phyloP scores from a whole-genome alignment of 164 flowering plant species.

The Dillenia turbinata region DNA sequence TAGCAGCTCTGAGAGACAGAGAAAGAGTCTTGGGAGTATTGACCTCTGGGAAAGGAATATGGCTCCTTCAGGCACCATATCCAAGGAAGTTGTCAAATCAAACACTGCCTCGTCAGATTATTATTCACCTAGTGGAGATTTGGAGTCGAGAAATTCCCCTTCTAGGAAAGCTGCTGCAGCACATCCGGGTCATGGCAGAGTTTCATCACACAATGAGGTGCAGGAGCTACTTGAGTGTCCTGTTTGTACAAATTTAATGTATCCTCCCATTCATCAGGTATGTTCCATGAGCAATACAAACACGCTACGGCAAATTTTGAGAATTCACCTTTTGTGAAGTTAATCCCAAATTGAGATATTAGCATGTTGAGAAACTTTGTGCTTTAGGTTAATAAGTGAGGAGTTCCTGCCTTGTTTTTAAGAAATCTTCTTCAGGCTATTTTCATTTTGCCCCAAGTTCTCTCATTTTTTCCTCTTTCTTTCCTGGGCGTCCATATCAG shows the following conservation, averaged over 20 bases:
- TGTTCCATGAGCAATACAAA: not conserved
- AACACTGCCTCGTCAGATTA: slow-evolving; percentile 15
- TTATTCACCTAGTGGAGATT: slow-evolving; percentile 14
- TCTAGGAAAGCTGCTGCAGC: slow-evolving; percentile 17
- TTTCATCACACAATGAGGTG: slow-evolving; percentile 23
- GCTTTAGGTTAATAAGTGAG: no score
- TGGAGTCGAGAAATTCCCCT: slow-evolving; percentile 22
- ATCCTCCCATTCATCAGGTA: slow-evolving; percentile 55
- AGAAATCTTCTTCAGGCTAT: no score
- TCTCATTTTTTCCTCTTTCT: no score
- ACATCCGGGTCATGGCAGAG: not conserved
- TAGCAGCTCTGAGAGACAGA: no score
- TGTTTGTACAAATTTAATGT: no score
- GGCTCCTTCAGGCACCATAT: slow-evolving; percentile 25
- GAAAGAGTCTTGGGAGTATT: no score
- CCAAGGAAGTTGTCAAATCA: slow-evolving; percentile 18
- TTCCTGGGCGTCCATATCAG: no score
- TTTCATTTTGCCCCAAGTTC: no score
- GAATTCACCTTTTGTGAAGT: not conserved
- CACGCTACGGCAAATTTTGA: not conserved
- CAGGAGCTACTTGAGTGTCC: slow-evolving; percentile 21
- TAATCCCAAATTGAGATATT: no score
- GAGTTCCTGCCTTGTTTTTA: no score
- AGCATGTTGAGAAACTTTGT: no score
- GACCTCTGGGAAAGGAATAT: slow-evolving; percentile 1